Conservation (phyloP, 192 early-diverging fungal genomes). For the Radiomyces spectabilis region DNA sequence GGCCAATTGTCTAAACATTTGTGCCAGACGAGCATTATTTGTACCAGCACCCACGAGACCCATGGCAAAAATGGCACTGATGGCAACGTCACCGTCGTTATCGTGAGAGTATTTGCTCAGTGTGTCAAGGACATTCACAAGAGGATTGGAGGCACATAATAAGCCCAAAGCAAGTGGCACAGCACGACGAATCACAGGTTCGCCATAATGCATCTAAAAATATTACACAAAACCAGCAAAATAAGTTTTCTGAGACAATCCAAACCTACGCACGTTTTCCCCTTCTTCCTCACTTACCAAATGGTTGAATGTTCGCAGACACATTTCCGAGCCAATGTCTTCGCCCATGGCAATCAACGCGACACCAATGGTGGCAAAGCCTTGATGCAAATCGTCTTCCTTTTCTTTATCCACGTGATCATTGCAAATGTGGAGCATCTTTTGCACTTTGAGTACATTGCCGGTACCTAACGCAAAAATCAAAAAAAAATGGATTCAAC, state of each 20-base stretch:
- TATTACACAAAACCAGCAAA: conserved; percentile 1
- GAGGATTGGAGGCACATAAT: conserved; percentile 93
- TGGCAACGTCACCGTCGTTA: conserved; percentile 89
- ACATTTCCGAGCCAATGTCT: conserved; percentile 94
- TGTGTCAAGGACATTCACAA: conserved; percentile 86
- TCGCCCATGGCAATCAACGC: conserved; percentile 96
- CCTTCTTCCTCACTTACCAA: conserved; percentile 41
- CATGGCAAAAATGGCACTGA: conserved; percentile 98
- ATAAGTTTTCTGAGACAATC: neutral
- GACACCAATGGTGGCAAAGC: conserved; percentile 93
- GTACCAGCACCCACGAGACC: conserved; percentile 97
- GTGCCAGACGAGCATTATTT: conserved; percentile 97
- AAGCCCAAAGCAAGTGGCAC: conserved; percentile 95
- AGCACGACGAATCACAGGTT: conserved; percentile 85
- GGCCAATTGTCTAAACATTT: conserved; percentile 94
- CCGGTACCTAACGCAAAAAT: conserved; percentile 77
- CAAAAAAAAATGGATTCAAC: too few species aligned
- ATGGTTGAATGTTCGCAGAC: conserved; percentile 91
- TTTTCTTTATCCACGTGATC: conserved; percentile 94
- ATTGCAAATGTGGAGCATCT: conserved; percentile 92
- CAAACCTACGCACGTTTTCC: neutral
- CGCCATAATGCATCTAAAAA: conserved; percentile 93
- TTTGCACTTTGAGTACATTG: conserved; percentile 94
- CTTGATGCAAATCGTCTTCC: conserved; percentile 74
- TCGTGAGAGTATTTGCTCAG: conserved; percentile 99